A percentile compares a stretch with the other conserved stretches of the same genome.
Conservation (phyloP, 108 stramenopile species). For the Cyclotella distinguenda region DNA sequence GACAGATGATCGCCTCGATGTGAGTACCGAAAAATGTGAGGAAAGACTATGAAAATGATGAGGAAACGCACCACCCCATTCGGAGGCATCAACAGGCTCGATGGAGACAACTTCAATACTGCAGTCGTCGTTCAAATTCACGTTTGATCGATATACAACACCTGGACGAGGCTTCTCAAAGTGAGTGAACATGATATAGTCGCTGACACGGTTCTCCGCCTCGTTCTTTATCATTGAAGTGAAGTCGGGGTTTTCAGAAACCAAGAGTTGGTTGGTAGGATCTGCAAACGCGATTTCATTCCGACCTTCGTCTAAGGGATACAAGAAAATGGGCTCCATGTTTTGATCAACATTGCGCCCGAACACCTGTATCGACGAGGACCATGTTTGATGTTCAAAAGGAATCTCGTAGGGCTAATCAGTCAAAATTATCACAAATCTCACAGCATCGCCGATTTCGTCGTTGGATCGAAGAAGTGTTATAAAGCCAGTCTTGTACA, state of each 20-base stretch:
- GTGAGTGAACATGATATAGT: constrained; percentile 23
- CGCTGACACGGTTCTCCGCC: constrained; percentile 8
- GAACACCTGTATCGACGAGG: not conserved
- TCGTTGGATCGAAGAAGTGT: constrained; percentile 7
- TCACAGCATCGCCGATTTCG: not conserved
- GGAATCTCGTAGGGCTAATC: not conserved
- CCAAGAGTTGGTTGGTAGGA: not conserved
- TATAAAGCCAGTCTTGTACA: not conserved
- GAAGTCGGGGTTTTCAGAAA: constrained; percentile 14
- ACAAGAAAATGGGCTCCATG: not conserved
- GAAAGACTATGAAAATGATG: no score
- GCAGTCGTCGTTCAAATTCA: constrained; percentile 14
- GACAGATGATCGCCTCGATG: not conserved
- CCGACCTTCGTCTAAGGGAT: constrained; percentile 6
- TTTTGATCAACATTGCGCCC: constrained; percentile 18
- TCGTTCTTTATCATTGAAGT: constrained; percentile 9
- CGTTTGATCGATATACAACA: constrained; percentile 4
- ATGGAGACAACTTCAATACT: constrained; percentile 10
- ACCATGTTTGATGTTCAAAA: not conserved
- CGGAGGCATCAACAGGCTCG: constrained; percentile 14
- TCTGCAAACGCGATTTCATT: constrained; percentile 11
- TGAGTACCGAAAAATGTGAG: no score
- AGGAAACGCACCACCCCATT: constrained; percentile 14
- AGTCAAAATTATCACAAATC: not conserved
- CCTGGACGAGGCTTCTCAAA: constrained; percentile 16